Evolutionary conservation across 2,329 filamentous ascomycete species (phyloP), one percentile per base, ranked within the genome.

Genomic region (Chrysosporium keratinophilum): DNA sequence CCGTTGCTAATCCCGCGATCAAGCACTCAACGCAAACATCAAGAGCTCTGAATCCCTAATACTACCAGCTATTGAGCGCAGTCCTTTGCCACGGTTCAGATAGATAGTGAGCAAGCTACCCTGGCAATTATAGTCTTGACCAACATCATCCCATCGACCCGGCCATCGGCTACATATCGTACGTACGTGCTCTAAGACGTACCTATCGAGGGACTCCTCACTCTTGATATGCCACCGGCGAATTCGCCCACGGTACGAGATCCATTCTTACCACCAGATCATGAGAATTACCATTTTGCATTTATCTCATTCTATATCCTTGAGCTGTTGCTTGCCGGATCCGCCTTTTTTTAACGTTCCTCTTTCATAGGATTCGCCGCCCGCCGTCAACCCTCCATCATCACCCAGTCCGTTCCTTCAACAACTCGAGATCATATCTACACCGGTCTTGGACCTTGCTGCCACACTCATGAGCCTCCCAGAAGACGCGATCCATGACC

Each of bases 391-490:
- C 20, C 42, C 62, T 12, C 60, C 67, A 41, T 58, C 64, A 11
- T 56, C 62, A 33, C 55, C 65, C 31, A 64, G 56, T 52, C 64
- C 67, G 20, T 78, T 79, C 59, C 68, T 76, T 40, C 74, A 73
- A 51, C 71, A 73, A 54, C 67, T 75, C 55, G 71, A 69, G 60
- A 66, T 70, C 52, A 67, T 77, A 56, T 69, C 75, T 60, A 75
- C 71, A 60, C 72, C 77, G 46, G 72, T 76, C 40, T 69, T 75
- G 53, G 74, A 77, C 60, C 70, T 78, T 55, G 74, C 77, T 49
- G 66, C 73, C 39, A 77, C 76, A 40, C 68, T 78, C 42, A 72
- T 71, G 57, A 74, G 69, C 17, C 67, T 69, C 54, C 67, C 68
- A 41, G 72, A 71, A 60, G 70, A 76, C 59, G 71, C 72, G 57